Evolutionary conservation across 345 rosid genomes (phyloP), one percentile per base, ranked within the genome.

Genomic region (Mangifera indica): DNA sequence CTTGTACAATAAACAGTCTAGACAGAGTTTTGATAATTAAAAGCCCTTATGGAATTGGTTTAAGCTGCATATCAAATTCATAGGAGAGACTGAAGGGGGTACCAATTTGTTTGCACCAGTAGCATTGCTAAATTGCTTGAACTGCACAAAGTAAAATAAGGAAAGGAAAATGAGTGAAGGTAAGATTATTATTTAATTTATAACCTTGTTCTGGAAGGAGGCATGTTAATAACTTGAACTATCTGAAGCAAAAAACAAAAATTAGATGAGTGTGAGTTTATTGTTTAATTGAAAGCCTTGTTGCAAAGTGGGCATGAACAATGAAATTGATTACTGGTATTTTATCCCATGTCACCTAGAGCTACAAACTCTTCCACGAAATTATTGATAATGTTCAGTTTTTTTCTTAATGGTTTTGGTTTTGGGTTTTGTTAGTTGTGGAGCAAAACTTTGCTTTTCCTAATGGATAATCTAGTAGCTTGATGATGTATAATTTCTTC

Each of bases 321-420:
- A 55, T 45, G 11, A 25, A 37, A 14, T 18, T 22, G 65, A 70
- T 57, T 45, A 55, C 3, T 4, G 44, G 25, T 5, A 2, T 59
- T 55, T 25, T 25, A 20, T 58, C 26, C 15, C 44, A 25, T 70
- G 20, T 53, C 21, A 7, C n/a, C 34, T 34, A 49, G 60, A 24
- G 17, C 55, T 12, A 22, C 32, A 53, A 12, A 53, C 37, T 10
- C 37, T 67, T 54, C 20, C 60, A 7, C 11, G 21, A 34, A 34
- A 69, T 42, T 11, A 22, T 56, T 32, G 12, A 18, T 6, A 21
- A 21, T 15, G 12, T 37, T 15, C 25, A 26, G 18, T 13, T 25
- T 14, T 32, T 68, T n/a, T n/a, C n/a, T n/a, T n/a, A n/a, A n/a
- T 37, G 14, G 22, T 8, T 67, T 67, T 51, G n/a, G 61, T n/a